These are phyloP conservation scores for Beauveria pseudobassiana DNA, from an alignment of 2,329 filamentous ascomycete species.

Conservation along the genomic window DNA sequence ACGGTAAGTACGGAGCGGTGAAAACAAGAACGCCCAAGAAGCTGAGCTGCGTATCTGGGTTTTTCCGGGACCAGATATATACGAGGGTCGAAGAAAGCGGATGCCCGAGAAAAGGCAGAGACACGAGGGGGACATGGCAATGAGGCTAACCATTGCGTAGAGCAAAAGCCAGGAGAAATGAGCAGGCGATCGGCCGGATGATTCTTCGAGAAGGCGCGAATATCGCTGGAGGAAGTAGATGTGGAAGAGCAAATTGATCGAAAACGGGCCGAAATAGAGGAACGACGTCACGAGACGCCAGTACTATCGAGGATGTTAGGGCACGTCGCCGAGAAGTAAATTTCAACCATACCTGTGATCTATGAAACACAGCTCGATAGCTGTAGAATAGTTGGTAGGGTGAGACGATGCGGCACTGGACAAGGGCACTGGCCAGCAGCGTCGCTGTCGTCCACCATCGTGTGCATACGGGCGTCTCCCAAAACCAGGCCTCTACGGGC, in stretches of 20 bases:
- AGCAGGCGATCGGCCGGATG: constrained; percentile 81
- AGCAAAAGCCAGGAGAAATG: constrained; percentile 92
- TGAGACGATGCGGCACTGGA: constrained; percentile 87
- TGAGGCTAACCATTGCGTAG: constrained; percentile 73
- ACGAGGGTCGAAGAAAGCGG: constrained; percentile 88
- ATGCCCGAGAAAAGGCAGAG: constrained; percentile 90
- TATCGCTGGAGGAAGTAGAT: constrained; percentile 98
- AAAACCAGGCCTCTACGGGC: constrained; percentile 95
- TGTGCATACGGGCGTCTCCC: constrained; percentile 95
- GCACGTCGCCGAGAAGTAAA: neutral
- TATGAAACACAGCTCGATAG: constrained; percentile 82
- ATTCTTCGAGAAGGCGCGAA: constrained; percentile 89
- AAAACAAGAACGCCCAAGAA: constrained; percentile 87
- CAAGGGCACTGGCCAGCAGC: constrained; percentile 75
- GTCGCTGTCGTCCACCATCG: constrained; percentile 96
- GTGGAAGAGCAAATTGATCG: constrained; percentile 90
- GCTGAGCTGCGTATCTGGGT: constrained; percentile 84
- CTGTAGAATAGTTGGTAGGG: constrained; percentile 97
- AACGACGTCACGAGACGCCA: constrained; percentile 96
- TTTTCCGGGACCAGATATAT: constrained; percentile 95
- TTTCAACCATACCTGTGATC: constrained; percentile 63
- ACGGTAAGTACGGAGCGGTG: constrained; percentile 88
- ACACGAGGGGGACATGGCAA: constrained; percentile 76
- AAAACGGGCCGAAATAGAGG: constrained; percentile 93
- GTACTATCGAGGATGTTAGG: constrained; percentile 52